These are phyloP conservation scores for Thielaviopsis cerberus DNA, from an alignment of 2,329 filamentous ascomycete species.

Conservation along the genomic window DNA sequence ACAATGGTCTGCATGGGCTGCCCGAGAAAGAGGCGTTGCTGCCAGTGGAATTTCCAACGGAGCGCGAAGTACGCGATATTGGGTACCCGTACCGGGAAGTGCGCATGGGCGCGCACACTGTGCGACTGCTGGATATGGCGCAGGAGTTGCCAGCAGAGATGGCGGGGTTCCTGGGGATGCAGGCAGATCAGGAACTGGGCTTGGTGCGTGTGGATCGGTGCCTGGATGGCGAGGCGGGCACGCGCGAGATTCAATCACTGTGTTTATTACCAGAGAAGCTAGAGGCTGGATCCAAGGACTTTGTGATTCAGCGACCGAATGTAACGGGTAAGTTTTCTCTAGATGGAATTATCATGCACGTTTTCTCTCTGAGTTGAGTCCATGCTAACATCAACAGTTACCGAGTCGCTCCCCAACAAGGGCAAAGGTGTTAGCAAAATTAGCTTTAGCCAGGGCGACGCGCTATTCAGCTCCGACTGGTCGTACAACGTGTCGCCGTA, in stretches of 20 bases:
- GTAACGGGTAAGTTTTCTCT: conserved; percentile 5
- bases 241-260: conserved; percentile 7
- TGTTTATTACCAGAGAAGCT: conserved; percentile 9
- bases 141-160: conserved; percentile 43
- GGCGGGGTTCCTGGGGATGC: conserved; percentile 45
- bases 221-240: conserved; percentile 5
- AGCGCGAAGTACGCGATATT: conserved; percentile 35
- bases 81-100: conserved; percentile 44
- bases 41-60: conserved; percentile 42
- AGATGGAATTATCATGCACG: neutral
- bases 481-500: conserved; percentile 10
- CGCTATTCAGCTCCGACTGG: conserved; percentile 25
- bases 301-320: conserved; percentile 10
- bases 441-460: conserved; percentile 27
- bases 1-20: conserved; percentile 27
- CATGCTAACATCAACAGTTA: neutral
- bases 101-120: conserved; percentile 43
- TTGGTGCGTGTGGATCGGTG: conserved; percentile 46
- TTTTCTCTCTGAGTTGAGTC: neutral
- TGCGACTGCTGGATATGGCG: conserved; percentile 36
- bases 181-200: conserved; percentile 35
- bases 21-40: conserved; percentile 48
- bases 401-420: conserved; percentile 1
- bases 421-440: conserved; percentile 1
- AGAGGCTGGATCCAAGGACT: conserved; percentile 8